Evolutionary conservation across 2,329 filamentous ascomycete species (phyloP).

Genomic region (Fusarium acutatum): DNA sequence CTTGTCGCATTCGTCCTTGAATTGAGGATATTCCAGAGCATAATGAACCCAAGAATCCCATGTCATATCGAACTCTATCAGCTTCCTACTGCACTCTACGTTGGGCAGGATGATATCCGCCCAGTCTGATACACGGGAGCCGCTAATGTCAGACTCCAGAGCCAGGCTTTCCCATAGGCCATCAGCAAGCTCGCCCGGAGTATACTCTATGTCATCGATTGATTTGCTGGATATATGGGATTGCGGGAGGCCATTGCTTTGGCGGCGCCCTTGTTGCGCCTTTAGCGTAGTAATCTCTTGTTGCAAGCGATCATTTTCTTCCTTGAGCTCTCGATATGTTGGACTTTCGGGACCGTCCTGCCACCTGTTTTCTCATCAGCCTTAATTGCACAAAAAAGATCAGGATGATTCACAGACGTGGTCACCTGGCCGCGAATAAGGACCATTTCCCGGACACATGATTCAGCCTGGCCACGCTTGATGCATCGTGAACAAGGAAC

Average conservation of each 20-base stretch:
- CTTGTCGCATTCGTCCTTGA: background rate
- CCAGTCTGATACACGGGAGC: background rate
- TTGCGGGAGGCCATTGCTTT: background rate
- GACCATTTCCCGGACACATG: background rate
- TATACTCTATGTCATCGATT: background rate
- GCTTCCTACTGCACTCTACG: background rate
- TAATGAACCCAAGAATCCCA: background rate
- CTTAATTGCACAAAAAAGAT: background rate
- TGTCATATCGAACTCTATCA: background rate
- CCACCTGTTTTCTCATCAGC: background rate
- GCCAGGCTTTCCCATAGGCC: background rate
- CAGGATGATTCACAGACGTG: background rate
- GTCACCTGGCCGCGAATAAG: background rate
- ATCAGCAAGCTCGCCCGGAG: background rate
- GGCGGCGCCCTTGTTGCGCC: accelerated
- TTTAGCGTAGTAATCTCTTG: background rate
- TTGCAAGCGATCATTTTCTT: background rate
- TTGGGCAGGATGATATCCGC: background rate
- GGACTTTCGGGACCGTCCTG: background rate
- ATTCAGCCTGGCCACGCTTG: background rate
- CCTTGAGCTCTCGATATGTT: background rate
- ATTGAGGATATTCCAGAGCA: background rate
- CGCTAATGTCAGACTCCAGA: background rate
- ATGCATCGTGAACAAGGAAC: background rate
- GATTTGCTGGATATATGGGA: background rate